Base-by-base conservation (phyloP, 2,329 filamentous ascomycete genomes). In the Daldinia sp. region DNA sequence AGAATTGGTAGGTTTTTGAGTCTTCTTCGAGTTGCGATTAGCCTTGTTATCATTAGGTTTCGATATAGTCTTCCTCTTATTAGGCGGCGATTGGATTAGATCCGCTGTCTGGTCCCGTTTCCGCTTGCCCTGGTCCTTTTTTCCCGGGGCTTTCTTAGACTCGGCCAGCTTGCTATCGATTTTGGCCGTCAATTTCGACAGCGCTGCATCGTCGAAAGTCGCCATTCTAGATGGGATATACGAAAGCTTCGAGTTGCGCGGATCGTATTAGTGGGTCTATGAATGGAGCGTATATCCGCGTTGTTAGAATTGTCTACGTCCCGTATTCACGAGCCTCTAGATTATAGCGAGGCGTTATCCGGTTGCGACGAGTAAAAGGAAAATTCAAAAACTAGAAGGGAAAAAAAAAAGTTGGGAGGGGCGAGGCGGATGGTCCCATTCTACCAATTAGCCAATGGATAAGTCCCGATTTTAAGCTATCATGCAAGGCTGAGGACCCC, bases 181-280 rank as follows among this genome's bases (percentile, higher is more conserved):
- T 75, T 84, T 86, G 37, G 84, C 82, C 4, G 87, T 89, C 73
- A 90, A 77, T 66, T 85, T 81, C 6, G 82, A 81, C 63, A 90
- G 78, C 5, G 86, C 81, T 41, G 81, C 79, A 67, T 86, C 82
- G 69, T 88, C 82, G 67, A 90, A 85, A 33, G 74, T 73, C 30
- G 80, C 78, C 69, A 82, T 75, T 57, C 33, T 35, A 18, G 30
- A 23, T 26, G 26, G 41, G 26, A 26, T n/a, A 56, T 33, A 33
- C n/a, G 2, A 13, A 35, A 7, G 12, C 51, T 10, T n/a, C 18
- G 13, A 2, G 37, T 26, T 28, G 48, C 37, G 42, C 15, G 0
- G 20, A 28, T 28, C 44, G 12, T 15, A 39, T 51, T 28, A 39
- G 6, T 42, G 63, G n/a, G 12, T n/a, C 4, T 9, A 56, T 4